phyloP scores from a whole-genome alignment of 305 asterid genomes.

The Lippia alba region DNA sequence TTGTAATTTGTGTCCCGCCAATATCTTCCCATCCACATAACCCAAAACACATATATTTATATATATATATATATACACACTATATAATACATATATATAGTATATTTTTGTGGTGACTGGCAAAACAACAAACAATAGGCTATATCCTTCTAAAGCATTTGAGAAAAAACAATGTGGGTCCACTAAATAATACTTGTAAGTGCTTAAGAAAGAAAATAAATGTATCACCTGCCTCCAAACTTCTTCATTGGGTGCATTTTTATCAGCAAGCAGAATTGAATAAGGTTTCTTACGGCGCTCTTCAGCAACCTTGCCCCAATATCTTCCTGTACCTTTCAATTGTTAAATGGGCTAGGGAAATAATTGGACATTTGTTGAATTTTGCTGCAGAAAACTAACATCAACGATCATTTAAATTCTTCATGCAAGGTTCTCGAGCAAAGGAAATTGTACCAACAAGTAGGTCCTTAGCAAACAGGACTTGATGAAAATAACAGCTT shows the following conservation, averaged over 20 bases:
- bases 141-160: conserved; percentile 14
- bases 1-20: background rate
- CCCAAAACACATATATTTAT: background rate
- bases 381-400: conserved; percentile 10
- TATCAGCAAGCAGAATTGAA: conserved; percentile 94
- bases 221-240: conserved; percentile 86
- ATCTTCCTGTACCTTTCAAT: conserved; percentile 57
- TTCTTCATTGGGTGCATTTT: conserved; percentile 97
- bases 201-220: conserved; percentile 31
- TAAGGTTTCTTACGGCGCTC: conserved; percentile 81
- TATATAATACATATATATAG: too few species aligned
- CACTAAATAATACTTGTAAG: conserved; percentile 9
- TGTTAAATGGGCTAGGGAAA: conserved; percentile 10
- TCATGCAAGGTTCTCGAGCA: conserved; percentile 9
- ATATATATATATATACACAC: too few species aligned
- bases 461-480: conserved; percentile 20
- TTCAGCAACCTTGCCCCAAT: conserved; percentile 88
- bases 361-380: conserved; percentile 5
- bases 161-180: background rate
- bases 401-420: conserved; percentile 10
- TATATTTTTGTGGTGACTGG: background rate
- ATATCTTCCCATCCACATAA: background rate
- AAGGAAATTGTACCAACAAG: conserved; percentile 4
- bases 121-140: conserved; percentile 24
- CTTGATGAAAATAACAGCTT: conserved; percentile 16